Evolutionary conservation across 495 filamentous ascomycete genomes (phyloP).

Genomic region (Rusavskia elegans): DNA sequence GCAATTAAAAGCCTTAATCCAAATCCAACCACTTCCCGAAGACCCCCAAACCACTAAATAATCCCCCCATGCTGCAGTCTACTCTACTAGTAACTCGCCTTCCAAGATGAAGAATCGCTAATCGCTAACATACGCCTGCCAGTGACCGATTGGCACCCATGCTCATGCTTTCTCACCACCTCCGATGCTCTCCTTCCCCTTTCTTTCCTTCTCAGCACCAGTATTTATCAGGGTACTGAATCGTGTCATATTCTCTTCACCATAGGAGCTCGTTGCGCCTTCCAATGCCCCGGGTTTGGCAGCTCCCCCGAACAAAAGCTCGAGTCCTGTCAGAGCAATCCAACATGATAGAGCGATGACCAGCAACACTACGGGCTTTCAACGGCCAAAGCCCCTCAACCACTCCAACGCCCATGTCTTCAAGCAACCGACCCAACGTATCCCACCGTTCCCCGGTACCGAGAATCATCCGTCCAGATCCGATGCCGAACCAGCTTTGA

Average conservation of each 20-base stretch:
- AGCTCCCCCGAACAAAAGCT: background rate
- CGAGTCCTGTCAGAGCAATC: background rate
- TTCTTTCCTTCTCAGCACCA: too few species aligned
- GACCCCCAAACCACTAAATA: too few species aligned
- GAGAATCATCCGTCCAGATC: background rate
- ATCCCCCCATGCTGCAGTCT: too few species aligned
- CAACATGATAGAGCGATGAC: conserved; percentile 13
- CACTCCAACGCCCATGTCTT: conserved; percentile 1
- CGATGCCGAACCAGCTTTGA: conserved; percentile 6
- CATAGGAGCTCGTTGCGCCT: background rate
- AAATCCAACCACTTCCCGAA: too few species aligned
- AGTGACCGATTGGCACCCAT: too few species aligned
- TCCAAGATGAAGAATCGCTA: too few species aligned
- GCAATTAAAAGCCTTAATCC: too few species aligned
- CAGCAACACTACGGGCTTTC: conserved; percentile 2
- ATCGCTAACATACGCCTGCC: too few species aligned
- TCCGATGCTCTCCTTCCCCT: too few species aligned
- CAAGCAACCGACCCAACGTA: conserved; percentile 3
- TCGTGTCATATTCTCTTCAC: too few species aligned
- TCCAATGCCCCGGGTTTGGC: background rate
- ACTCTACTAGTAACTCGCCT: conserved; percentile 1
- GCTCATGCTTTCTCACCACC: too few species aligned
- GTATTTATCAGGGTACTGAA: too few species aligned
- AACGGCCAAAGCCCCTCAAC: background rate
- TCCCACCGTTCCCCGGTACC: background rate